Conservation (phyloP, 176 grass and related monocot species). For the Triticum aestivum region IWGSC_CS_RefSeq_v2.1 NC_057800.1:354451593-354452092, state of each 20-base stretch:
- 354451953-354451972: slow-evolving; percentile 21
- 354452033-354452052: slow-evolving; percentile 97
- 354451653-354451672: not conserved
- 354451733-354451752: slow-evolving; percentile 78
- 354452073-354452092: slow-evolving; percentile 94
- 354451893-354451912: slow-evolving; percentile 76
- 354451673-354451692: not conserved
- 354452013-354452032: slow-evolving; percentile 97
- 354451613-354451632: not conserved
- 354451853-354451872: slow-evolving; percentile 45
- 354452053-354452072: slow-evolving; percentile 98
- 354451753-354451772: slow-evolving; percentile 73
- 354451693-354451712: slow-evolving; percentile 40
- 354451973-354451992: slow-evolving; percentile 45
- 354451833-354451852: slow-evolving; percentile 62
- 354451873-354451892: slow-evolving; percentile 42
- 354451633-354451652: not conserved
- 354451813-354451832: slow-evolving; percentile 80
- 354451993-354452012: slow-evolving; percentile 50
- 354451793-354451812: slow-evolving; percentile 97
- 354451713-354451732: slow-evolving; percentile 88
- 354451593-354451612: slow-evolving; percentile 11
- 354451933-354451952: slow-evolving; percentile 28
- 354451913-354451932: slow-evolving; percentile 67
- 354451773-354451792: slow-evolving; percentile 76